Base-by-base conservation (phyloP, 116 monocot genomes). In the Posidonia oceanica region DNA sequence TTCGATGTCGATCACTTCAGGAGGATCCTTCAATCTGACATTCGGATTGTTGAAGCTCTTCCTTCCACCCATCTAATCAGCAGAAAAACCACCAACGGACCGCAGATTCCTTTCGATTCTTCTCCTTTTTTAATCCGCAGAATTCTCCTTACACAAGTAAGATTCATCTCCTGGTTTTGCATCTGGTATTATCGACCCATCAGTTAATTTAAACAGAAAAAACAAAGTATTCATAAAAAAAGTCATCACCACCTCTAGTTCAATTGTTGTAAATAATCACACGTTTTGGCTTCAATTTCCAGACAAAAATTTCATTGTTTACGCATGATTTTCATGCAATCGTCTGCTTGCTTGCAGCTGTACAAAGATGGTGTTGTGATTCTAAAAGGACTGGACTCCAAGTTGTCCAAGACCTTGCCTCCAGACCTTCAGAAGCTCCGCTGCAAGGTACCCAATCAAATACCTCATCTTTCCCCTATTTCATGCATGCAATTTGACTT, bases 1-100 rank as follows among this genome's bases (percentile, higher is more conserved):
- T 93, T 93, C 51, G 88, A 93, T 63, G 66, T 84, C 58, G 80
- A 84, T 55, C 93, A 93, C 69, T 93, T 93, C 88, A 93, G 75
- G 68, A 80, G 37, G 48, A 80, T 78, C 3, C 75, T 93, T 1
- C 71, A 59, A 2, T 59, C 78, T 6, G 86, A 93, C 74, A 74
- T 93, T 23, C 75, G 83, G 16, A 70, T 93, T 1, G 84, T 88
- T 22, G 76, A 73, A 4, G 80, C 82, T 51, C 76, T 93, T 20
- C 93, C 93, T 7, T 79, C 88, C 10, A 78, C 82, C 8, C 88
- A 86, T 64, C 42, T 74, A 61, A 86, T 80, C 72, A 61, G 80
- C 14, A 79, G 78, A 39, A 64, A 38, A 66, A 80, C 61, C 15
- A 44, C 70, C 74, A 40, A 60, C 15, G 70, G 64, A 51, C 14